These are phyloP conservation scores for Vicia faba DNA, from an alignment of 306 rosid species.

Conservation along the genomic window DNA sequence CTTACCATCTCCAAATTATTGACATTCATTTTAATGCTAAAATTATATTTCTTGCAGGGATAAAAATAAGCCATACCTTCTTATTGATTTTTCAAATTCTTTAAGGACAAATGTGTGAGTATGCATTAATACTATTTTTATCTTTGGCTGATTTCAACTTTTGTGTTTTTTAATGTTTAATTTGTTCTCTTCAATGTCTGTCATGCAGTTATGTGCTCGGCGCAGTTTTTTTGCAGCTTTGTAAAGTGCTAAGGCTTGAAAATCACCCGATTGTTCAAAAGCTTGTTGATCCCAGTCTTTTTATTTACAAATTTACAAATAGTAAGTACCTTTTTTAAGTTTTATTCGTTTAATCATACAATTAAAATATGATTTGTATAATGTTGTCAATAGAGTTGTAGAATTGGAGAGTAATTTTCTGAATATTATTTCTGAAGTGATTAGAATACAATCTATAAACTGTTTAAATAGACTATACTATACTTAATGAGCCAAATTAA, in stretches of 20 bases:
- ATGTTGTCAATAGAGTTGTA: constrained; percentile 7
- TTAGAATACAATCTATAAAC: neutral
- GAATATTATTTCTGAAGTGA: neutral
- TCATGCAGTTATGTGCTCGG: constrained; percentile 75
- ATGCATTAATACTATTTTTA: constrained; percentile 28
- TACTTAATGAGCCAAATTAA: neutral
- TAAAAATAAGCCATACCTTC: constrained; percentile 70
- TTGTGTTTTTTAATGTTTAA: constrained; percentile 30
- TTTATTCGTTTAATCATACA: constrained; percentile 10
- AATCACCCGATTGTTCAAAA: constrained; percentile 68
- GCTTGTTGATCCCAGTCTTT: constrained; percentile 83
- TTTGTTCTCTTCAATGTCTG: constrained; percentile 34
- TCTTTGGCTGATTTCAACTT: neutral
- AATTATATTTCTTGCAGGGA: constrained; percentile 50
- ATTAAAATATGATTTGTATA: constrained; percentile 16
- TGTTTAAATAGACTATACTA: neutral
- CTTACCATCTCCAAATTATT: constrained; percentile 22
- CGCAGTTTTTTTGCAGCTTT: constrained; percentile 85
- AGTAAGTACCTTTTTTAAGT: constrained; percentile 50
- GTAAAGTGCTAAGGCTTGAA: constrained; percentile 63
- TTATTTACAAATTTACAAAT: constrained; percentile 60
- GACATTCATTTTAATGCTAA: constrained; percentile 31
- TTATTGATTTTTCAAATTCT: constrained; percentile 76
- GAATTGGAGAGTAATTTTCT: neutral
- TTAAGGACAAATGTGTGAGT: constrained; percentile 73